Evolutionary conservation across 495 filamentous ascomycete genomes (phyloP), one percentile per base, ranked within the genome.

Genomic region (Beverwykella pulmonaria): DNA sequence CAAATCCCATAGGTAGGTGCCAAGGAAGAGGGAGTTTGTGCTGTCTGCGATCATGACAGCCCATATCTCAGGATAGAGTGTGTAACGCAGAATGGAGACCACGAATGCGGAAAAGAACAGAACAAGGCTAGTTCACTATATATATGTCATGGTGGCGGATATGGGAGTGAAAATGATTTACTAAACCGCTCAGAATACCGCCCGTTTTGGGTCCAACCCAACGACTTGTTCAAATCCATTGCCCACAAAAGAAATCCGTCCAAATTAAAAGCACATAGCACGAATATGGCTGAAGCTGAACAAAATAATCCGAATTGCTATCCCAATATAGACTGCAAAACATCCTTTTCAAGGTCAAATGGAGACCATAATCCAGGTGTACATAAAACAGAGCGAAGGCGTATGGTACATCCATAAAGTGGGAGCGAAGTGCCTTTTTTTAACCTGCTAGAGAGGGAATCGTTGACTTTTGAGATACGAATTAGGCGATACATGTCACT

Each of bases 1-100:
- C 82, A 22, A 88, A 80, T 4, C 85, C 85, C 83, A 88, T 88
- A 0, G 86, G 86, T 27, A 88, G 80, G 84, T 84, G 1, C 85
- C 86, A 0, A 88, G 74, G 69, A 88, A 88, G 27, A 89, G 79
- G 1, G 81, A 84, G 65, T 88, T 86, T 0, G 78, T 79, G 0
- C 83, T 80, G 65, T 88, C 84, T 0, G 71, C 71, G 53, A 88
- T 80, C 84, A 88, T 87, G 17, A 76, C 81, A 0, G 19, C 57
- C 79, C 84, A 88, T 23, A 88, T 83, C 63, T 83, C 80, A 0
- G 85, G 86, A 61, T 87, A 89, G 1, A 88, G 66, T 0, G 75
- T 74, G 64, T 88, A 89, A 2, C 86, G 82, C 0, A 87, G 69
- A 2, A 84, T 32, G 39, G 81, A 83, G 61, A 86, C 77, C 23